Percentiles rank a stretch among this genome's conserved stretches.
These are phyloP conservation scores for Flagelloscypha sp. DNA, from an alignment of 768 basidiomycete genomes.

Conservation along the genomic window DNA sequence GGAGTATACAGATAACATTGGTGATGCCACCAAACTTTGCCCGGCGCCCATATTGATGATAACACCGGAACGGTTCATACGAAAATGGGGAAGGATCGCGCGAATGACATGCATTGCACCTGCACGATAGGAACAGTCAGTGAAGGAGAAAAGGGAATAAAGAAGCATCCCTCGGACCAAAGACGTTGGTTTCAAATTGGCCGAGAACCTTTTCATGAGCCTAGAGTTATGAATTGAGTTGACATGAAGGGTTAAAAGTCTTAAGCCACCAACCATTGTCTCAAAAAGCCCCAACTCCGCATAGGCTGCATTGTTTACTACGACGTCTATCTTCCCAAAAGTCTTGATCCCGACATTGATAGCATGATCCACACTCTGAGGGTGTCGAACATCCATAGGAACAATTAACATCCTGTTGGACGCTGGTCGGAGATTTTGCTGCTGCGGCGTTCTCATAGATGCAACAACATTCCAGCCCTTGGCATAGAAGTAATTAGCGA, in stretches of 20 bases:
- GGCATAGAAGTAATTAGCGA: conserved; percentile 13
- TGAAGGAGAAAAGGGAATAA: no score
- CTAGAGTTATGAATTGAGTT: no score
- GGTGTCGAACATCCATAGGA: conserved; percentile 11
- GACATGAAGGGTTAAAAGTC: no score
- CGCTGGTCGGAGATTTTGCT: no score
- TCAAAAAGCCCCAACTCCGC: conserved; percentile 15
- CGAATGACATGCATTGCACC: conserved; percentile 17
- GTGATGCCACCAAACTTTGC: conserved; percentile 13
- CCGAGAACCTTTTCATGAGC: no score
- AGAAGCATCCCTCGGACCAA: no score
- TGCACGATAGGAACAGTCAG: not conserved
- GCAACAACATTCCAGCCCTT: conserved; percentile 18
- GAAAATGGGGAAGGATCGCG: conserved; percentile 15
- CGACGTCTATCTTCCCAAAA: conserved; percentile 11
- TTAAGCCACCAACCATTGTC: no score
- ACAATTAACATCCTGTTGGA: no score
- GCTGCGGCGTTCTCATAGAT: conserved; percentile 14
- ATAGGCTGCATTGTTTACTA: conserved; percentile 17
- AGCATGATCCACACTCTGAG: conserved; percentile 10
- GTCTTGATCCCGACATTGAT: conserved; percentile 8
- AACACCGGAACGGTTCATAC: conserved; percentile 11
- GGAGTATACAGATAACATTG: conserved; percentile 13
- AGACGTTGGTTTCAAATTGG: no score
- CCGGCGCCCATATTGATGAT: conserved; percentile 17